A percentile compares a stretch with the other conserved stretches of the same genome.
These are phyloP conservation scores for Venturia asperata DNA, from an alignment of 2,329 filamentous ascomycete genomes.

Conservation along the genomic window DNA sequence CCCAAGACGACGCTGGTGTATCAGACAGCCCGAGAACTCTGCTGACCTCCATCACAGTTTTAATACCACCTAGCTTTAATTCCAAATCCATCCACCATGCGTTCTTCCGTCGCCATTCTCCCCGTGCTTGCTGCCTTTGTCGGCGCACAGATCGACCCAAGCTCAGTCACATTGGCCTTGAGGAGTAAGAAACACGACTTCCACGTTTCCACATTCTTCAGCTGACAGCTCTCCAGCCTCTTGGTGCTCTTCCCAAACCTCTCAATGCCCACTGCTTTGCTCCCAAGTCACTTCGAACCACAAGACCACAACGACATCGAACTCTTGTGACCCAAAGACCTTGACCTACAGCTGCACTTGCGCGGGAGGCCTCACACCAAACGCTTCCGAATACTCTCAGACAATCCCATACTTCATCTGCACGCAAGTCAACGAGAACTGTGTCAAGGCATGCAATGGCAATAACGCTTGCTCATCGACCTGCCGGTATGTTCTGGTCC, in stretches of 20 bases:
- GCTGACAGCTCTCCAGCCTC: conserved; percentile 34
- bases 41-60: neutral
- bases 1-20: neutral
- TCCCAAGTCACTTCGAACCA: conserved; percentile 45
- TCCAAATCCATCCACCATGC: conserved; percentile 30
- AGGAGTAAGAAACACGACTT: neutral
- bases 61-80: neutral
- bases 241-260: conserved; percentile 60
- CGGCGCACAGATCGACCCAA: conserved; percentile 56
- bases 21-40: neutral
- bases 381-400: conserved; percentile 68
- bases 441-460: conserved; percentile 49
- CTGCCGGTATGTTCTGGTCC: conserved; percentile 42
- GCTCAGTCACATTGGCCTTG: conserved; percentile 45
- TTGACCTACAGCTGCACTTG: conserved; percentile 69
- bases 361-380: conserved; percentile 57
- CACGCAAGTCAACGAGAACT: conserved; percentile 63
- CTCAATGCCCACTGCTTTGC: conserved; percentile 66
- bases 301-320: conserved; percentile 46
- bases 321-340: conserved; percentile 57
- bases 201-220: neutral
- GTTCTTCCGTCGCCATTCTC: conserved; percentile 44
- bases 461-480: conserved; percentile 52
- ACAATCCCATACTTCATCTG: conserved; percentile 74
- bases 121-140: conserved; percentile 47